These are phyloP conservation scores for Aspergillus sp. DNA, from an alignment of 2,329 filamentous ascomycete genomes.

Conservation along the genomic window DNA sequence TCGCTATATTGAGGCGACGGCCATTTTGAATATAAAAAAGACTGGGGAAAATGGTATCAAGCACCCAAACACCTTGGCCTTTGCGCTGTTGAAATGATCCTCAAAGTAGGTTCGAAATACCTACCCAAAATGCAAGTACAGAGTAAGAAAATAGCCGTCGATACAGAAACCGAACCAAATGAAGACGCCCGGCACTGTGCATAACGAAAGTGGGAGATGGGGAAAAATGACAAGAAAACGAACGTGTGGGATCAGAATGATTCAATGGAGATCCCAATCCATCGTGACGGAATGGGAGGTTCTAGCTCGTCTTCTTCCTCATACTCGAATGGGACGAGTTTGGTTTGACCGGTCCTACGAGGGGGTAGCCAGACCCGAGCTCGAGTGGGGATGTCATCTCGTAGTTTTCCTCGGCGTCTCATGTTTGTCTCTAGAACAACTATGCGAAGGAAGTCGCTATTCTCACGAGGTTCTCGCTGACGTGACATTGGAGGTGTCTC, in stretches of 20 bases:
- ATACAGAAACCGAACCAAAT: not conserved
- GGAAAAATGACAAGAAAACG: not conserved
- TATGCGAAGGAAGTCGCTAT: conserved; percentile 63
- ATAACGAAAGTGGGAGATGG: conserved; percentile 8
- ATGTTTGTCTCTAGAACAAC: conserved; percentile 69
- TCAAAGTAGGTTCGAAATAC: not conserved
- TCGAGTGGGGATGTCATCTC: conserved; percentile 53
- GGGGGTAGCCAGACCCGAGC: conserved; percentile 63
- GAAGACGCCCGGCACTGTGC: conserved; percentile 11
- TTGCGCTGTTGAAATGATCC: not conserved
- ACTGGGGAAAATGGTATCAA: not conserved
- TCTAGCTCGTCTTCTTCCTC: conserved; percentile 21
- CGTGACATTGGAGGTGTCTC: conserved; percentile 48
- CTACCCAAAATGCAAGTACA: conserved; percentile 10
- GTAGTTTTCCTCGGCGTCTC: conserved; percentile 62
- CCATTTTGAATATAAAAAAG: not conserved
- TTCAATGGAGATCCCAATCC: conserved; percentile 29
- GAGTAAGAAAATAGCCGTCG: not conserved
- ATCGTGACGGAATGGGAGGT: conserved; percentile 27
- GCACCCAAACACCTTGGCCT: conserved; percentile 2
- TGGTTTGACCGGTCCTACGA: conserved; percentile 36
- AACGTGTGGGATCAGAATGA: conserved; percentile 1
- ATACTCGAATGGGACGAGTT: conserved; percentile 14
- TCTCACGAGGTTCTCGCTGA: conserved; percentile 63
- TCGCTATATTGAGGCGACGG: conserved; percentile 4